Evolutionary conservation across 2,329 filamentous ascomycete species (phyloP).

Genomic region (Pseudogymnoascus pannorum): DNA sequence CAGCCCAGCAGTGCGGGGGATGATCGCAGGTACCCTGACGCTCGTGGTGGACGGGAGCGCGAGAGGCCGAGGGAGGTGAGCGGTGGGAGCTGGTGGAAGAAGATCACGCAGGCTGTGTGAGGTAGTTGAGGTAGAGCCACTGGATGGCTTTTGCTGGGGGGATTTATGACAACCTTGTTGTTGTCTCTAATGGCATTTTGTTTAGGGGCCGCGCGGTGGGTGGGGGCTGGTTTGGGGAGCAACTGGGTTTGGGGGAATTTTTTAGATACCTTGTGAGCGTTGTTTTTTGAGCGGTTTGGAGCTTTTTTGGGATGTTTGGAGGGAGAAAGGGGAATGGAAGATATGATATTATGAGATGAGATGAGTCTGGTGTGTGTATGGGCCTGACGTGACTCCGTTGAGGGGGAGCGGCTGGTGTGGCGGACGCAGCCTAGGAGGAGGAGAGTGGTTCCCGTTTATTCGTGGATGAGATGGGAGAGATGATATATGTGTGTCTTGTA

Average conservation of each 20-base stretch:
- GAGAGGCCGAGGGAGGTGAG: slow-evolving; percentile 63
- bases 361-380: background rate
- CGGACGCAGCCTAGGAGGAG: background rate
- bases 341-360: background rate
- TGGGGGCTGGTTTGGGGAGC: background rate
- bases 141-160: background rate
- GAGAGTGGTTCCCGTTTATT: background rate
- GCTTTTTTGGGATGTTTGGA: background rate
- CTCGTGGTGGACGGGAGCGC: slow-evolving; percentile 36
- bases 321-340: background rate
- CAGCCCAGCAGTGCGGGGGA: slow-evolving; percentile 25
- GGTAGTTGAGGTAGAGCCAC: background rate
- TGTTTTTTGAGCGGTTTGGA: slow-evolving; percentile 7
- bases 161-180: background rate
- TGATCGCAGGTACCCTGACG: slow-evolving; percentile 22
- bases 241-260: slow-evolving; percentile 1
- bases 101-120: slow-evolving; percentile 15
- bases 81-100: slow-evolving; percentile 40
- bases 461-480: background rate
- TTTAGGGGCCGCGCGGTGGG: background rate
- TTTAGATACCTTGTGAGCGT: slow-evolving; percentile 9
- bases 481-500: slow-evolving; percentile 8
- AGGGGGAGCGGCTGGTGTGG: background rate
- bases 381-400: background rate
- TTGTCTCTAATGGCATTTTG: background rate